Percentiles rank a stretch among this genome's conserved stretches.
Evolutionary conservation across 2,329 filamentous ascomycete species (phyloP).

Genomic region (Leptographium flavum): DNA sequence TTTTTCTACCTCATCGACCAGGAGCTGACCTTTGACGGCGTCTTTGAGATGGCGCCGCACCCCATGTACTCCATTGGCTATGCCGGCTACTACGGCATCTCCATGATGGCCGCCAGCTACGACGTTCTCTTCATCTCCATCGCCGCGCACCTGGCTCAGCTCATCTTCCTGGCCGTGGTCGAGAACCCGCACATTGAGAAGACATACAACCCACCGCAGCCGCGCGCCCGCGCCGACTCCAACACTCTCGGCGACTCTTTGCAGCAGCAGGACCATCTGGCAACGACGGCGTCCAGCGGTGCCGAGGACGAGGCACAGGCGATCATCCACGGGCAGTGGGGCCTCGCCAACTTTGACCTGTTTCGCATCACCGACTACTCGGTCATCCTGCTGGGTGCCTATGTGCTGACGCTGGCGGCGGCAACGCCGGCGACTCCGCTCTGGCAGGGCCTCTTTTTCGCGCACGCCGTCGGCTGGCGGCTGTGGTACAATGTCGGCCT

Average conservation of each 20-base stretch:
- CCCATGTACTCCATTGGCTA: slow-evolving; percentile 99
- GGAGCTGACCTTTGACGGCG: slow-evolving; percentile 92
- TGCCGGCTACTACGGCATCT: slow-evolving; percentile 95
- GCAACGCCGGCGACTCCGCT: slow-evolving; percentile 63
- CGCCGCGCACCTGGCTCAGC: slow-evolving; percentile 83
- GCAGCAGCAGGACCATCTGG: slow-evolving; percentile 4
- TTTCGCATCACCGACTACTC: slow-evolving; percentile 78
- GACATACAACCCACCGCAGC: slow-evolving; percentile 83
- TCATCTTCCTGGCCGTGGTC: slow-evolving; percentile 79
- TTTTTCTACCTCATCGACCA: slow-evolving; percentile 99
- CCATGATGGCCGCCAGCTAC: slow-evolving; percentile 95
- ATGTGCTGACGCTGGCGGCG: slow-evolving; percentile 59
- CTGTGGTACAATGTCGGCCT: slow-evolving; percentile 86
- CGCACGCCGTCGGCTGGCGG: slow-evolving; percentile 70
- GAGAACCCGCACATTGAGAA: slow-evolving; percentile 98
- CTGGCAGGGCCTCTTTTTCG: slow-evolving; percentile 66
- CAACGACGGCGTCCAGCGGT: slow-evolving; percentile 1
- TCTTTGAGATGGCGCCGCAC: slow-evolving; percentile 97
- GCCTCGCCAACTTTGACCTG: slow-evolving; percentile 70
- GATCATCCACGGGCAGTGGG: slow-evolving; percentile 71
- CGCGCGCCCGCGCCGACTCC: slow-evolving; percentile 29
- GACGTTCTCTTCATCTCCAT: slow-evolving; percentile 96
- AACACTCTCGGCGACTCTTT: slow-evolving; percentile 7
- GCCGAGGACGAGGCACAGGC: slow-evolving; percentile 32
- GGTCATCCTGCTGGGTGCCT: slow-evolving; percentile 60